phyloP scores from a whole-genome alignment of 257 asterid genomes.

The Primulina eburnea region DNA sequence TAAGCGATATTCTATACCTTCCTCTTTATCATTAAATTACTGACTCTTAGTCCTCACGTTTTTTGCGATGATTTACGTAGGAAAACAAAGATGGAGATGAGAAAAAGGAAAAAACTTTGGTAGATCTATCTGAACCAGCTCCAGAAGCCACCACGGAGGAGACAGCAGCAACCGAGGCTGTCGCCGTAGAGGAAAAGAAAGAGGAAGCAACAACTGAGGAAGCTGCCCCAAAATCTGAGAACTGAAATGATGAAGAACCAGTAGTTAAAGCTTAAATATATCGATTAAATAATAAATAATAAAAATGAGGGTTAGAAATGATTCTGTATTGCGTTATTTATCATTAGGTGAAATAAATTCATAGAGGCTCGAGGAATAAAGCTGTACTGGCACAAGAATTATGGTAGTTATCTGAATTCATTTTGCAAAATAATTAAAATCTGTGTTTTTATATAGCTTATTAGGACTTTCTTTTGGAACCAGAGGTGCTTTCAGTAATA shows the following conservation, averaged over 20 bases:
- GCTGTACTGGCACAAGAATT: background rate
- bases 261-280: background rate
- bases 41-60: background rate
- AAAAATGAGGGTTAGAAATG: conserved; percentile 5
- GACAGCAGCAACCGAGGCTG: conserved; percentile 25
- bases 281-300: no score
- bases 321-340: conserved; percentile 1
- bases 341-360: conserved; percentile 8
- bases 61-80: background rate
- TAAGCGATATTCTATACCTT: no score
- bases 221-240: conserved; percentile 19
- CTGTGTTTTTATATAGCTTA: no score
- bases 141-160: conserved; percentile 43
- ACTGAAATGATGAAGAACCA: conserved; percentile 8
- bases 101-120: background rate
- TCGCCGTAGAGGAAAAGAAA: conserved; percentile 32
- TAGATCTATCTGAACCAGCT: conserved; percentile 30
- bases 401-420: background rate
- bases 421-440: no score
- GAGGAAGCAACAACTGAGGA: conserved; percentile 26
- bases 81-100: background rate
- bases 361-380: conserved; percentile 33
- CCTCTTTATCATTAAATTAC: background rate
- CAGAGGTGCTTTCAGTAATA: background rate
- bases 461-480: background rate